Evolutionary conservation across 495 filamentous ascomycete species (phyloP).

Genomic region (Xylaria palmicola): DNA sequence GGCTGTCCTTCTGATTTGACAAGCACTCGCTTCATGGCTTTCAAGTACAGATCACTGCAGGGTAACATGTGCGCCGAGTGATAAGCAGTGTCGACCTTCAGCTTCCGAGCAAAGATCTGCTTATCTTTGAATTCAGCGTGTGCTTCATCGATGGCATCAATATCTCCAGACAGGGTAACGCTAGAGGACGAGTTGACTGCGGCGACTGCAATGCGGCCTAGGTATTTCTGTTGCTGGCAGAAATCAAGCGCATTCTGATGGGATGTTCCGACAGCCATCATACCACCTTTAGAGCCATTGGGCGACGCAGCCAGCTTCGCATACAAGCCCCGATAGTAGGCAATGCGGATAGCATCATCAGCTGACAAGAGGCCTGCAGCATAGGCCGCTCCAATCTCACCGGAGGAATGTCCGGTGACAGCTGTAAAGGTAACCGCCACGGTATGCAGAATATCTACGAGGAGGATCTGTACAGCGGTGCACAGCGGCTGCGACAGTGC

Average conservation of each 20-base stretch:
- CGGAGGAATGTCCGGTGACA: constrained; percentile 58
- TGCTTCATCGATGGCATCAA: constrained; percentile 29
- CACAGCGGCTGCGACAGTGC: constrained; percentile 47
- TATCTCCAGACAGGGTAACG: constrained; percentile 45
- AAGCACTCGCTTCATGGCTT: neutral
- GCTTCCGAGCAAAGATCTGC: constrained; percentile 30
- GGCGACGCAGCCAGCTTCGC: constrained; percentile 14
- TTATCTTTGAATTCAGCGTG: constrained; percentile 24
- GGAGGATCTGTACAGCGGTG: constrained; percentile 43
- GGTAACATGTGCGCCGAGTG: constrained; percentile 48
- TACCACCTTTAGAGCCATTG: constrained; percentile 31
- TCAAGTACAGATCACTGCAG: constrained; percentile 27
- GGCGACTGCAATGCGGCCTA: constrained; percentile 35
- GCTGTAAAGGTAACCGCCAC: constrained; percentile 43
- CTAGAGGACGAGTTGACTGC: constrained; percentile 43
- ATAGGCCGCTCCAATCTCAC: constrained; percentile 53
- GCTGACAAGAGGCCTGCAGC: constrained; percentile 37
- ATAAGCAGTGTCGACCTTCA: constrained; percentile 46
- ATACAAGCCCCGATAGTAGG: constrained; percentile 38
- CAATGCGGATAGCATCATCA: constrained; percentile 23
- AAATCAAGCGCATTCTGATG: constrained; percentile 37
- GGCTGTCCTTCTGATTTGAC: neutral
- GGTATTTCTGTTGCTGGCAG: too few species aligned
- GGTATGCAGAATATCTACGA: constrained; percentile 45
- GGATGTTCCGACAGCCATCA: constrained; percentile 50